Base-by-base conservation (phyloP, 306 rosid genomes). In the Parietaria judaica region DNA sequence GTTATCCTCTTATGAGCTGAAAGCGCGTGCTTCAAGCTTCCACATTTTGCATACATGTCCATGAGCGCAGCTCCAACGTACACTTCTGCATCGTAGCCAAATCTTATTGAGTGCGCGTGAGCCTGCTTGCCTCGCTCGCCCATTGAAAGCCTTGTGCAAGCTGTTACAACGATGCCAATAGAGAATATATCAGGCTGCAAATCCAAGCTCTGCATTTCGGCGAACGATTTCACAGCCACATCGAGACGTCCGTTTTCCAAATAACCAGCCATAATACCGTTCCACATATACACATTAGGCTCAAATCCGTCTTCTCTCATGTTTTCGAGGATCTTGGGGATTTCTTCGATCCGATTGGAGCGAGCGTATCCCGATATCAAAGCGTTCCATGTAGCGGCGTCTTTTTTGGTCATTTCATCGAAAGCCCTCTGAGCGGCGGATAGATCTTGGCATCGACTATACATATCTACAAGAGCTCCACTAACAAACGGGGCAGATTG, bases 31-130 rank as follows among this genome's bases (percentile, higher is more conserved):
- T 72, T 70, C 47, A 80, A 61, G 49, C 74, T 70, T 7, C 89
- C 89, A 55, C 89, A 78, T 78, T 80, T 83, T 11, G 86, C 79
- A 66, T 83, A 73, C 89, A 83, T 80, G 74, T 83, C 89, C 55
- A 80, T 71, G 11, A 80, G 68, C 23, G 84, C 66, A 54, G 80
- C 81, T 45, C 81, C 86, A 35, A 83, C 60, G 36, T 72, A 70
- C 43, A 56, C 77, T 51, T 80, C 72, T 3, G 72, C 63, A 45
- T 77, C 80, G 34, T 68, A 39, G 14, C 76, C 76, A 3, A 62
- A 51, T 72, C 73, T 72, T 48, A 83, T 65, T 4, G 86, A 80
- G 72, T 77, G 60, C 15, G 81, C 89, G 62, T 83, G 89, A 49
- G 72, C 76, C 72, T 80, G 83, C 74, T 80, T 83, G 55, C 89